Base-by-base conservation (phyloP, 352 stramenopile species). In the Pythium volutum region DNA sequence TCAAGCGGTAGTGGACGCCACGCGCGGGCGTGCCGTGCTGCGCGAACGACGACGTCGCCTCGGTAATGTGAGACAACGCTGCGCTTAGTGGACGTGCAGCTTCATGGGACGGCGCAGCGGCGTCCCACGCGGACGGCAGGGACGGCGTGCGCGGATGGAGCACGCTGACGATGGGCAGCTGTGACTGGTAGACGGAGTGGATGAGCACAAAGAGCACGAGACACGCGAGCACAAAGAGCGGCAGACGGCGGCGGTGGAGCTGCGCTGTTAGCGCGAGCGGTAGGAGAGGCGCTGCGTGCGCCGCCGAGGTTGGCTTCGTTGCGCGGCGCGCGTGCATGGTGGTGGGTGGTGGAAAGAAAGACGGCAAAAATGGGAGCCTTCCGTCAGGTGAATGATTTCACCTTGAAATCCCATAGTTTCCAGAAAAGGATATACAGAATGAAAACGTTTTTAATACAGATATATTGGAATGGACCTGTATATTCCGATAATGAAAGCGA, bases 11-110 rank as follows among this genome's bases (percentile, higher is more conserved):
- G 33, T 59, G 62, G 26, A 63, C 6, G 1, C 62, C 62, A 10
- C 54, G 54, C 47, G 53, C 39, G 18, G 5, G 33, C 12, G 18
- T 42, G 20, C 62, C 54, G 42, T 69, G 38, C 39, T 61, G 46
- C 4, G 53, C 14, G 26, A 69, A 69, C 41, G 20, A 12, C 5
- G 16, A 10, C 4, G 53, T 65, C 2, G 20, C 47, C 34, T 49
- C 27, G 1, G 5, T 47, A 20, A 36, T 26, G 20, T 31, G 45
- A 31, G n/a, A 38, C 11, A 51, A 20, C 15, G 20, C 26, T 8
- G 26, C 27, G 18, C 26, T 53, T 7, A 53, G 27, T 7, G 46
- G 46, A 34, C 43, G 43, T 6, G 46, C 27, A 15, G 36, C 36
- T 38, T 25, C 27, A 6, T 22, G 26, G n/a, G 26, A 25, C 46